Percentiles rank a stretch among this genome's conserved stretches.
These are phyloP conservation scores for Lodderomyces theae DNA, from an alignment of 1,139 yeast genomes.

Conservation along the genomic window DNA sequence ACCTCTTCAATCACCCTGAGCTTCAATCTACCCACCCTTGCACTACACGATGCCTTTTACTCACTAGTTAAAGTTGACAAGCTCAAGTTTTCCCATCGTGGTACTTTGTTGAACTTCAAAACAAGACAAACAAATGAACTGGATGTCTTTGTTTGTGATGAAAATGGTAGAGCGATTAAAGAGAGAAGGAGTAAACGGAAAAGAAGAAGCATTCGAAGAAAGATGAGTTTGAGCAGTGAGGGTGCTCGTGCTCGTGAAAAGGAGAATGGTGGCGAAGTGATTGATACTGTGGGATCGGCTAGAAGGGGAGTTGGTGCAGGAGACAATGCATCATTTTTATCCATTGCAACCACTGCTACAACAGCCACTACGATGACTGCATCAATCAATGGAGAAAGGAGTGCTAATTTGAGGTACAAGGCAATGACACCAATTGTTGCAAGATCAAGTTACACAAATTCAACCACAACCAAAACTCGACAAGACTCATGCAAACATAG, in stretches of 20 bases:
- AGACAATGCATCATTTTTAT: background rate
- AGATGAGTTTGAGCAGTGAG: background rate
- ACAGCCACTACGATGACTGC: slow-evolving; percentile 2
- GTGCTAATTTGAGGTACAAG: too few species aligned
- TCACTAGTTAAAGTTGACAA: slow-evolving; percentile 6
- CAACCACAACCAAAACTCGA: background rate
- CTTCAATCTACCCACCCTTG: background rate
- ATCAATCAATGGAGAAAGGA: slow-evolving; percentile 1
- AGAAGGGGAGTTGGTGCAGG: background rate
- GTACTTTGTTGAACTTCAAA: slow-evolving; percentile 5
- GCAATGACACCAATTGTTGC: too few species aligned
- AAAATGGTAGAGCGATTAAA: slow-evolving; percentile 4
- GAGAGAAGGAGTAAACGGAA: background rate
- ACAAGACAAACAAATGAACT: background rate
- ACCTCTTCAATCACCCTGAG: background rate
- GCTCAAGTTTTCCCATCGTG: slow-evolving; percentile 3
- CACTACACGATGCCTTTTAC: background rate
- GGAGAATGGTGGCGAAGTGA: background rate
- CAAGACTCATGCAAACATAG: background rate
- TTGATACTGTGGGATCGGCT: background rate
- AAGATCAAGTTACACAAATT: too few species aligned
- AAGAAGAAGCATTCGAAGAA: slow-evolving; percentile 5
- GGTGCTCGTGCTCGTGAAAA: background rate
- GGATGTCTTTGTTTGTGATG: slow-evolving; percentile 2
- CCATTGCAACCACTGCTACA: slow-evolving; percentile 5